Evolutionary conservation across 1,284 basidiomycete genomes (phyloP), one percentile per base, ranked within the genome.

Genomic region (Ustilago bromivora): DNA sequence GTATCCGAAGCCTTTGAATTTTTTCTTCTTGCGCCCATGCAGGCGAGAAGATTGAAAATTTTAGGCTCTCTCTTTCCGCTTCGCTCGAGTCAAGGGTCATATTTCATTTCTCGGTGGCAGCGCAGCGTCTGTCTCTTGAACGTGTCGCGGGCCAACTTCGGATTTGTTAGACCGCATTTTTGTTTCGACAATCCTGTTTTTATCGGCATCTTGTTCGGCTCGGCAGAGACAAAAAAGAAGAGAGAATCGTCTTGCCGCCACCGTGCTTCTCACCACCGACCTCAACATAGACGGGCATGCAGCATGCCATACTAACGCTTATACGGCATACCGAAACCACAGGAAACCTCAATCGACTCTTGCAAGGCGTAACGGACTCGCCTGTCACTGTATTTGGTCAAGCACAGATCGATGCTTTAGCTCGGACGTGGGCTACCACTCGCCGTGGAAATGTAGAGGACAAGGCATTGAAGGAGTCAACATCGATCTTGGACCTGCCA

Each of bases 331-430:
- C 66, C 13, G 74, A 85, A 58, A 83, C 83, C 2, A 76, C 71
- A 4, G 83, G 78, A n/a, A 85, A 85, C 64, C 73, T 79, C 40
- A 79, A 82, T 17, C 78, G 76, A 5, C 54, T 85, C 5, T 72
- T 85, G 6, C 83, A 85, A 63, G 83, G 83, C 17, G 73, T 78
- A 10, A 78, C 82, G 5, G 83, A 85, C 52, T 82, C 82, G 8
- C 79, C 80, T 1, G 49, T 85, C 10, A 79, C 82, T 3, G 57
- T 67, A 6, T 66, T 61, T 19, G 83, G 83, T 3, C 65, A 78
- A 32, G 65, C 68, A n/a, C 83, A 85, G 69, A 67, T 82, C 13
- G 61, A 75, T 43, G 67, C 71, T 3, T 66, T 85, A 2, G 73
- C 76, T 23, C 52, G 56, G n/a, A 65, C 66, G 1, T 66, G 60